phyloP scores from a whole-genome alignment of 2,329 filamentous ascomycete genomes.

The Paramyrothecium roridum region DNA sequence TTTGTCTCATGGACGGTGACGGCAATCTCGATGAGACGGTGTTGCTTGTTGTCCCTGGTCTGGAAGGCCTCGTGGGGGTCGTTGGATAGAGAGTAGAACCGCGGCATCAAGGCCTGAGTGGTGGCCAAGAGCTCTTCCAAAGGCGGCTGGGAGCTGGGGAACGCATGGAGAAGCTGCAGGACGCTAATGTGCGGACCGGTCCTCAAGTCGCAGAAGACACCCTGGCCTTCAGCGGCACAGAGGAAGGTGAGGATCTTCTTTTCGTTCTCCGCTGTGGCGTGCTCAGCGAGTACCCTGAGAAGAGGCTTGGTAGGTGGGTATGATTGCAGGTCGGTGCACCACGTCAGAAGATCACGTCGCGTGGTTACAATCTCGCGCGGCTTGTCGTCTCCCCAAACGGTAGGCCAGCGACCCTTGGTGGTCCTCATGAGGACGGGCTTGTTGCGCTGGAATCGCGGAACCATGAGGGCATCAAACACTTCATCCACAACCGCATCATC shows the following conservation, averaged over 20 bases:
- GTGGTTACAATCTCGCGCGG: conserved; percentile 85
- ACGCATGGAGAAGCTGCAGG: conserved; percentile 82
- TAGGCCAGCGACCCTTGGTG: conserved; percentile 83
- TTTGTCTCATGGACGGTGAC: conserved; percentile 87
- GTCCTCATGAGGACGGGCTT: conserved; percentile 80
- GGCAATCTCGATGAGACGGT: conserved; percentile 90
- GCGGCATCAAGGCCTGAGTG: conserved; percentile 87
- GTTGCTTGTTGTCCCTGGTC: conserved; percentile 65
- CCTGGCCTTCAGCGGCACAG: conserved; percentile 86
- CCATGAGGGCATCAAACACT: conserved; percentile 74
- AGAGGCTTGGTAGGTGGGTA: conserved; percentile 87
- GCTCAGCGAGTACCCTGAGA: conserved; percentile 80
- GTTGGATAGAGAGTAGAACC: conserved; percentile 97
- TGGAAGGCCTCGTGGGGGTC: conserved; percentile 79
- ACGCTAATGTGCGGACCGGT: conserved; percentile 85
- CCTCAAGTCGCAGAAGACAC: conserved; percentile 88
- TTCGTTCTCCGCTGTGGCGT: conserved; percentile 76
- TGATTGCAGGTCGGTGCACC: conserved; percentile 93
- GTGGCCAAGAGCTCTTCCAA: conserved; percentile 77
- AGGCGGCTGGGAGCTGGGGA: conserved; percentile 87
- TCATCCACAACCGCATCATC: conserved; percentile 74
- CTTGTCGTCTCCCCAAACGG: conserved; percentile 92
- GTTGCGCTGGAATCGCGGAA: conserved; percentile 80
- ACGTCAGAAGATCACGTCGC: conserved; percentile 85
- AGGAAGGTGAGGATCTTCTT: conserved; percentile 86